These are phyloP conservation scores for Nissolia schottii DNA, from an alignment of 306 rosid species.

Conservation along the genomic window DNA sequence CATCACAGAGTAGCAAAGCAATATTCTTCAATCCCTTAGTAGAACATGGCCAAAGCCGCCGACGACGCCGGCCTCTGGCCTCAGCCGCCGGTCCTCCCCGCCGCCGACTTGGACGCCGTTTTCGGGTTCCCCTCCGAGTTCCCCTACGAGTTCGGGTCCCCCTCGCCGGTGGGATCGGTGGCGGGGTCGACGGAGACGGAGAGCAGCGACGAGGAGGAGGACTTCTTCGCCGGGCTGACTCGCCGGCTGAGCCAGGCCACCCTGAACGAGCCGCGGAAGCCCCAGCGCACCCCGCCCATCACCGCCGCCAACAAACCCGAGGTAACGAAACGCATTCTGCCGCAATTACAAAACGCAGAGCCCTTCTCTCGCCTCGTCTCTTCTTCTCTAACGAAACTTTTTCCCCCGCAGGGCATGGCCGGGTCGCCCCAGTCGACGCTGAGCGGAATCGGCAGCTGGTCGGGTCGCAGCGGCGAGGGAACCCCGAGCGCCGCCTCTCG, in stretches of 20 bases:
- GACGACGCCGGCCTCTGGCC: constrained; percentile 35
- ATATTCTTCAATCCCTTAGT: not conserved
- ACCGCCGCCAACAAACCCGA: constrained; percentile 27
- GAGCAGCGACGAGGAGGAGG: constrained; percentile 65
- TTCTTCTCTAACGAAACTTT: no score
- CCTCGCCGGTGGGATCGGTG: constrained; percentile 50
- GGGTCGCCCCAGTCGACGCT: constrained; percentile 79
- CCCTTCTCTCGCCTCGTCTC: no score
- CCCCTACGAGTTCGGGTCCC: constrained; percentile 55
- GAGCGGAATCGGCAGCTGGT: constrained; percentile 69
- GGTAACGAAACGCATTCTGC: constrained; percentile 16
- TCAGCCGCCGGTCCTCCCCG: constrained; percentile 35
- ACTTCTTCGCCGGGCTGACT: constrained; percentile 49
- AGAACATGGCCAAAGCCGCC: constrained; percentile 28
- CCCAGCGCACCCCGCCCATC: constrained; percentile 6
- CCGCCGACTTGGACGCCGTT: not conserved
- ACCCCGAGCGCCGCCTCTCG: constrained; percentile 64
- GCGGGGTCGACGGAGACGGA: constrained; percentile 50
- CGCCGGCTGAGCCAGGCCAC: constrained; percentile 57
- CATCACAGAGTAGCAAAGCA: no score
- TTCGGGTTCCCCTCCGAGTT: constrained; percentile 56
- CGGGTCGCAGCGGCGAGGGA: constrained; percentile 53
- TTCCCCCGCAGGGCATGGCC: constrained; percentile 21
- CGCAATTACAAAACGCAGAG: not conserved
- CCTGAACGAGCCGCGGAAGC: constrained; percentile 38